Percentiles rank a stretch among this genome's conserved stretches.
These are phyloP conservation scores for Plenodomus lindquistii DNA, from an alignment of 2,329 filamentous ascomycete genomes.

Conservation along the genomic window DNA sequence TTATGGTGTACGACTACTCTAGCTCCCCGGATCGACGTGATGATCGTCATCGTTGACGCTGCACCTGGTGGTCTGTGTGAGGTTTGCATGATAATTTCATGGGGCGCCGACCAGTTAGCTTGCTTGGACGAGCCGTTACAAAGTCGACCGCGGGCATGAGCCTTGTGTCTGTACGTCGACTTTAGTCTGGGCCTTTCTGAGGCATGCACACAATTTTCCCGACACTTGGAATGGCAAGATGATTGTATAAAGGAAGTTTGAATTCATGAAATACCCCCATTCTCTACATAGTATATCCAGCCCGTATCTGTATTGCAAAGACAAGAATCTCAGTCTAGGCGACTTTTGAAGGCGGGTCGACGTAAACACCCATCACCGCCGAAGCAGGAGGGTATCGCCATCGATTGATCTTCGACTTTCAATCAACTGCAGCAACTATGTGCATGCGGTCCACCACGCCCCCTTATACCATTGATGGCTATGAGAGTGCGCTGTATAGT, in stretches of 20 bases:
- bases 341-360: conserved; percentile 34
- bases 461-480: conserved; percentile 27
- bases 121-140: background rate
- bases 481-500: conserved; percentile 18
- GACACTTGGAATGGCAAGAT: too few species aligned
- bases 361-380: conserved; percentile 22
- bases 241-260: too few species aligned
- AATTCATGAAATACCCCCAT: too few species aligned
- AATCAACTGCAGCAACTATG: too few species aligned
- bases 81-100: conserved; percentile 7
- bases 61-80: conserved; percentile 2
- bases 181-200: too few species aligned
- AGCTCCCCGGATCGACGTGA: conserved; percentile 11
- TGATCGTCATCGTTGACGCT: conserved; percentile 14
- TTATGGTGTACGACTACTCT: background rate
- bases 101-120: conserved; percentile 2
- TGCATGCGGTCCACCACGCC: conserved; percentile 17
- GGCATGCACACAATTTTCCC: too few species aligned
- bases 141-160: background rate
- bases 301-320: conserved; percentile 45
- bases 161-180: background rate
- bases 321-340: conserved; percentile 39
- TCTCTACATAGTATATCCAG: conserved; percentile 14
- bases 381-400: conserved; percentile 21
- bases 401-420: conserved; percentile 30